Conservation (phyloP, 1,284 basidiomycete species). For the Ustilago tritici region DNA sequence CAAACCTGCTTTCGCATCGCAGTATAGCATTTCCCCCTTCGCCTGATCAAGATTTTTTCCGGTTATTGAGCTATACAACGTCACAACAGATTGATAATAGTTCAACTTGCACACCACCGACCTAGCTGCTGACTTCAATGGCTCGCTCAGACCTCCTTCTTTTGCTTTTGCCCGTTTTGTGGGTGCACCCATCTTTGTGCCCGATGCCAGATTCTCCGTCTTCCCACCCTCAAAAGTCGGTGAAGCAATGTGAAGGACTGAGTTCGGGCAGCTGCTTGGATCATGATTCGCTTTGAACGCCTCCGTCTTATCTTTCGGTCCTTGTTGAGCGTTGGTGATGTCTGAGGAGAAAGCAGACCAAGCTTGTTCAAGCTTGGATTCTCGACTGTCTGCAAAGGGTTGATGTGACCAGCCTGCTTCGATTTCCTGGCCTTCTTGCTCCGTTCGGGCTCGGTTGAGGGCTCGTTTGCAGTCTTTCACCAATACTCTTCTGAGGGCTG, state of each 20-base stretch:
- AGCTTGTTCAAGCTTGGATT: conserved; percentile 12
- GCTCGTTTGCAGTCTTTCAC: conserved; percentile 23
- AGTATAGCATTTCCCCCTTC: conserved; percentile 6
- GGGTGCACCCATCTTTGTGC: conserved; percentile 40
- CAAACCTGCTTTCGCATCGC: conserved; percentile 27
- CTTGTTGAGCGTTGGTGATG: neutral
- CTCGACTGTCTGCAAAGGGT: conserved; percentile 24
- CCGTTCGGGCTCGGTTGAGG: neutral
- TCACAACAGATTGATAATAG: conserved; percentile 15
- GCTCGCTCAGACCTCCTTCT: neutral
- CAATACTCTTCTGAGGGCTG: conserved; percentile 15
- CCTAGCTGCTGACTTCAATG: conserved; percentile 29
- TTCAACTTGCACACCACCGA: conserved; percentile 33
- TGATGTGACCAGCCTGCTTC: conserved; percentile 15
- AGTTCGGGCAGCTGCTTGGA: conserved; percentile 30
- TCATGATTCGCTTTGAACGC: conserved; percentile 9
- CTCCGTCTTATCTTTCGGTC: neutral
- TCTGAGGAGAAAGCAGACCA: conserved; percentile 18
- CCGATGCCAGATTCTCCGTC: conserved; percentile 33
- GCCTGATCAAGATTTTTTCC: neutral
- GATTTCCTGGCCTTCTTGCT: neutral
- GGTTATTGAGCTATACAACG: neutral
- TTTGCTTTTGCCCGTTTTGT: conserved; percentile 21
- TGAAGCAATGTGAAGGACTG: conserved; percentile 17
- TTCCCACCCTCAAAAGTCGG: neutral